These are phyloP conservation scores for Ensete glaucum DNA, from an alignment of 176 grass and related monocot genomes.

Conservation along the genomic window DNA sequence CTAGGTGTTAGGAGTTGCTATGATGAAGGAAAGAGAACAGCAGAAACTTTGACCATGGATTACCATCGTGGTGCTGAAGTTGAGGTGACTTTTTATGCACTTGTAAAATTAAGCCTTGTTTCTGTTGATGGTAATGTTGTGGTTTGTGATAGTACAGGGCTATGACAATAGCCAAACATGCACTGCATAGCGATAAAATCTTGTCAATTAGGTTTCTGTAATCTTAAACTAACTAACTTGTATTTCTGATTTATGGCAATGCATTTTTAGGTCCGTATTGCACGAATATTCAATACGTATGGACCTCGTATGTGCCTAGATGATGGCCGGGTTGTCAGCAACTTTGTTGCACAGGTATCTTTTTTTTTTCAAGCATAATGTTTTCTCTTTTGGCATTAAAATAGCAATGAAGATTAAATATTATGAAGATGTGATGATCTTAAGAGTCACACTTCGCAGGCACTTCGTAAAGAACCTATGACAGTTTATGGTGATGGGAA, in stretches of 20 bases:
- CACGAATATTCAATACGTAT: conserved; percentile 93
- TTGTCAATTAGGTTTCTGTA: too few species aligned
- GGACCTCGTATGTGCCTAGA: conserved; percentile 95
- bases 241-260: background rate
- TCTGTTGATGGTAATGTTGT: background rate
- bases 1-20: conserved; percentile 95
- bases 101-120: background rate
- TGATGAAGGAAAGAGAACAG: conserved; percentile 93
- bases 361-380: background rate
- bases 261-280: conserved; percentile 73
- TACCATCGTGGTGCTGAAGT: conserved; percentile 87
- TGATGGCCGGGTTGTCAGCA: conserved; percentile 88
- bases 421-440: background rate
- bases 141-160: background rate
- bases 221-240: background rate
- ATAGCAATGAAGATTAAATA: background rate
- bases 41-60: conserved; percentile 96
- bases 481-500: conserved; percentile 92
- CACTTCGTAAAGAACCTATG: conserved; percentile 72
- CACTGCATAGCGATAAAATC: too few species aligned
- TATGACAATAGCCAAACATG: background rate
- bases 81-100: conserved; percentile 41
- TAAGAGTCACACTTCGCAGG: conserved; percentile 31
- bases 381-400: background rate
- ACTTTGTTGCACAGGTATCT: conserved; percentile 87